Evolutionary conservation across 345 rosid species (phyloP), one percentile per base, ranked within the genome.

Genomic region (Citrus unshiu): DNA sequence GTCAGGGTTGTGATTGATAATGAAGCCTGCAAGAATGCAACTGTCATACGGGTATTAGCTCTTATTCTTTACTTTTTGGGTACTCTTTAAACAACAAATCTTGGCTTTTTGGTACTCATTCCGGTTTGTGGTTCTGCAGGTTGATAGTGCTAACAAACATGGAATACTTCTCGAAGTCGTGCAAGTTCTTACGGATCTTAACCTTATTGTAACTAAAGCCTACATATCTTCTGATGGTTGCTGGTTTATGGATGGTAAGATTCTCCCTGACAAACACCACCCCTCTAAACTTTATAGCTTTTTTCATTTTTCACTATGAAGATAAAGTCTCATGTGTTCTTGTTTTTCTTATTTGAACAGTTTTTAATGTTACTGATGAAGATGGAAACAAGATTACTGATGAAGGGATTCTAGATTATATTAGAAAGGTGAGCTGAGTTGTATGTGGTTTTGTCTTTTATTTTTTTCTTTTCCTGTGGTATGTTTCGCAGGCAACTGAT

Each of bases 241-340:
- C 72, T 96, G 99, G 99, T 91, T 96, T 83, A 96, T 96, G 99
- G 99, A 96, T 85, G 99, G 99, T 93, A 83, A 79, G 81, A 72
- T 76, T 56, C 5, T 59, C 62, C 14, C 49, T 25, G 51, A 46
- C 16, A 46, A 46, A 46, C 51, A 12, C 51, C 51, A 13, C 72
- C 9, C 49, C n/a, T 39, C 32, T 27, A 21, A 2, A 7, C 60
- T 56, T 9, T 12, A 3, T 21, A 10, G 24, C 25, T 16, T 21
- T 29, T 29, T 27, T 61, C 22, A 3, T 67, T 40, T 43, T 22
- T 60, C 29, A 1, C 54, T 7, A 2, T 66, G 51, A 35, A 51
- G 43, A 21, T 35, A 7, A 5, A 8, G 24, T 32, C 8, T 82
- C 73, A 46, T 63, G 21, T 59, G 77, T 63, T 61, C 43, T 67